These are phyloP conservation scores for Knufia fluminis DNA, from an alignment of 2,329 filamentous ascomycete species.

Conservation along the genomic window DNA sequence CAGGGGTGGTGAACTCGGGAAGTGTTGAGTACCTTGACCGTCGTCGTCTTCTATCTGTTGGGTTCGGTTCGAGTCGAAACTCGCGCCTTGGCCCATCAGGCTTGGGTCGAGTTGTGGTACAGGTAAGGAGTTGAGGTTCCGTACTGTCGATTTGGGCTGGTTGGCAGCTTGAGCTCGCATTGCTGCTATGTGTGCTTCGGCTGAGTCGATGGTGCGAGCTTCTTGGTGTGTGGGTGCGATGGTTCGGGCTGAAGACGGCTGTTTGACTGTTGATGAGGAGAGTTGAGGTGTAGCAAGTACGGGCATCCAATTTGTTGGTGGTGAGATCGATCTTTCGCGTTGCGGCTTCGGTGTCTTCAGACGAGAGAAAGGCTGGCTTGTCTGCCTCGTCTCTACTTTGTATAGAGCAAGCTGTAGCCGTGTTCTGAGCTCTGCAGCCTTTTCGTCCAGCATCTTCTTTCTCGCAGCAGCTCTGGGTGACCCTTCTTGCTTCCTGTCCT, in stretches of 20 bases:
- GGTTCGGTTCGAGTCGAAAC: conserved; percentile 3
- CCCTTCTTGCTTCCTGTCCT: conserved; percentile 25
- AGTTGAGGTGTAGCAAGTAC: conserved; percentile 12
- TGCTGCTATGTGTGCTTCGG: conserved; percentile 16
- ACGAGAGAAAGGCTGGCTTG: conserved; percentile 19
- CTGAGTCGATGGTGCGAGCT: background rate
- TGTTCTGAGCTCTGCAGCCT: conserved; percentile 19
- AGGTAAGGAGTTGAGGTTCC: conserved; percentile 12
- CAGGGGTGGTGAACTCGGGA: conserved; percentile 16
- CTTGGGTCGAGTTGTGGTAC: conserved; percentile 18
- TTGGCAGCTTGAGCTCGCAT: conserved; percentile 18
- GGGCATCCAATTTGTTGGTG: conserved; percentile 1
- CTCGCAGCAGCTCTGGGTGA: conserved; percentile 8
- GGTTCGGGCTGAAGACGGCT: conserved; percentile 1
- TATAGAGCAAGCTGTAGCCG: conserved; percentile 23
- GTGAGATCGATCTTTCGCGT: conserved; percentile 10
- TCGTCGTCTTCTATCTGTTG: background rate
- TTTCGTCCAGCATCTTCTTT: conserved; percentile 15
- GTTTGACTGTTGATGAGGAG: conserved; percentile 11
- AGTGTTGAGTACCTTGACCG: background rate
- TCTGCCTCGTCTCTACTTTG: conserved; percentile 24
- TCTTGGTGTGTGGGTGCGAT: background rate
- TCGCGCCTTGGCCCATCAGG: conserved; percentile 16
- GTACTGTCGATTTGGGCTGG: conserved; percentile 13
- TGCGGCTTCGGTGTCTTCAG: conserved; percentile 12